Percentiles rank a stretch among this genome's conserved stretches.
Conservation (phyloP, 139 green algal species). For the Tetradesmus obliquus region DNA sequence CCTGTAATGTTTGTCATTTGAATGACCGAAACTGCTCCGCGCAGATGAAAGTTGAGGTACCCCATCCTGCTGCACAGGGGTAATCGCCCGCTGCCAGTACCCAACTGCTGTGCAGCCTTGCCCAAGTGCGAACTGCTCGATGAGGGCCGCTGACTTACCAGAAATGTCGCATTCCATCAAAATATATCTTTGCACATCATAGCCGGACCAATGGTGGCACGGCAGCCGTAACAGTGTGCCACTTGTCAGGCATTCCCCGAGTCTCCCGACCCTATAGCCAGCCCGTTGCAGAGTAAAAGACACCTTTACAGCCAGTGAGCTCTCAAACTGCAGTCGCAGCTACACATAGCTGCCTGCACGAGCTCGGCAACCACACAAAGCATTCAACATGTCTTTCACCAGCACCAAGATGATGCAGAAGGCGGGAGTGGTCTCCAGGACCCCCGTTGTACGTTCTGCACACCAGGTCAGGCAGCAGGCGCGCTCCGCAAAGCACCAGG, state of each 20-base stretch:
- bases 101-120: neutral
- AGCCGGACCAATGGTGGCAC: neutral
- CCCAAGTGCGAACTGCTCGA: neutral
- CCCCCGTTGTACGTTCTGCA: neutral
- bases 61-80: too few relatives aligned
- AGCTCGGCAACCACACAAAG: neutral
- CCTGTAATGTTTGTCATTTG: too few relatives aligned
- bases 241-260: neutral
- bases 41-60: too few relatives aligned
- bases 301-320: neutral
- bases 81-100: too few relatives aligned
- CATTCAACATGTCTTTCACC: neutral
- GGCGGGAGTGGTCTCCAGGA: neutral
- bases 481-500: neutral
- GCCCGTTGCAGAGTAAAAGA: too few relatives aligned
- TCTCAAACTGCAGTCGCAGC: neutral
- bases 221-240: neutral
- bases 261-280: neutral
- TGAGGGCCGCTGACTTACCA: neutral
- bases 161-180: neutral
- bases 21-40: too few relatives aligned
- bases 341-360: conserved; percentile 4
- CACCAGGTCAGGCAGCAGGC: neutral
- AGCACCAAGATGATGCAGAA: neutral
- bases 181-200: neutral